Base-by-base conservation (phyloP, 2,329 filamentous ascomycete species). In the Aspergillus pseudoterreus region DNA sequence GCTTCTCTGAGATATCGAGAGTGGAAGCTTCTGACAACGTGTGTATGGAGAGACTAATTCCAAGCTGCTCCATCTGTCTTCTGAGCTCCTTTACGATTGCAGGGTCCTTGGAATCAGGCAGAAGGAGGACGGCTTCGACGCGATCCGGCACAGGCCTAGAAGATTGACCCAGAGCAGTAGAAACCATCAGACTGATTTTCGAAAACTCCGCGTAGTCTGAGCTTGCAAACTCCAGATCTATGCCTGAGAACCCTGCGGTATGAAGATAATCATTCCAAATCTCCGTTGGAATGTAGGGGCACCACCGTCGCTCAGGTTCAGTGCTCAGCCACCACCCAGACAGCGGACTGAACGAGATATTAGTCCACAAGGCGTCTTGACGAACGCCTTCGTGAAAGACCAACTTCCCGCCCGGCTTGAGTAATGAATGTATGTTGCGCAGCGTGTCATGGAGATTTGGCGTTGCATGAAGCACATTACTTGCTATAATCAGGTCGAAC, bases 381-480 rank as follows among this genome's bases (percentile, higher is more conserved):
- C 49, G 33, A 27, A 35, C 43, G n/a, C 43, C 43, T 52, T 80
- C 77, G 2, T 72, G 46, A 1, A 77, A 32, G 2, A 78, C 24
- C 0, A 81, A 61, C 44, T 73, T 71, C 0, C 77, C 78, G 0
- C 73, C 75, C 0, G 77, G 72, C 36, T 55, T 54, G 2, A 69
- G 55, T 12, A 69, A 49, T 1, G 27, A 51, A 4, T 56, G 55
- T 1, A 66, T 55, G 49, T 63, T 60, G 1, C 19, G 36, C 24
- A 69, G 32, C 1, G 61, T 65, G 4, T 52, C 53, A n/a, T 57
- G 21, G 11, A 68, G 47, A 30, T 42, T 46, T 11, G 49, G 42
- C 0, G 65, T 67, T 1, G 64, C 62, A 48, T 70, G 66, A 32
- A 69, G 35, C 4, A 68, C 66, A 45, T 66, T 63, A 6, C 57